Base-by-base conservation (phyloP, 768 basidiomycete genomes). In the Mycena kentingensis region DNA sequence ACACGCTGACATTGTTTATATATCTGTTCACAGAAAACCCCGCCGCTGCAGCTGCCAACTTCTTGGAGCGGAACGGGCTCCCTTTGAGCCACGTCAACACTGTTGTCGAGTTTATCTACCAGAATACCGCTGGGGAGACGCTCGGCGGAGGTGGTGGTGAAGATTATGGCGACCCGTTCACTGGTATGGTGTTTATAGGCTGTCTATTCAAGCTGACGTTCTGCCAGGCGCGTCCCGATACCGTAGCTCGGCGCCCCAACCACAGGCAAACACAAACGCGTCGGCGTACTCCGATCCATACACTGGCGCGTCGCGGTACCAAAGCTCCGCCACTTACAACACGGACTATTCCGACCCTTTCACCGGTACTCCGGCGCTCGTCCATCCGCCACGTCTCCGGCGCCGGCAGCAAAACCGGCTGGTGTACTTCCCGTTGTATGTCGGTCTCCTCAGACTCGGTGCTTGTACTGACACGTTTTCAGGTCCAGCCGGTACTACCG, bases 31-130 rank as follows among this genome's bases (percentile, higher is more conserved):
- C 63, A 97, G 95, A 98, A 60, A 98, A 98, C 68, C 88, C 95
- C 0, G 98, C 85, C 69, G 67, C 74, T 11, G 95, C 93, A 6
- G 97, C 97, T 0, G 90, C 95, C 66, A 82, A 82, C 22, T 99
- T 98, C 77, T 71, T 98, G 38, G 76, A 85, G 52, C 74, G 74
- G 44, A 89, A 99, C 65, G 88, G 98, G 31, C 78, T 99, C 6
- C 88, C 97, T 0, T 62, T 83, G 56, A 77, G 75, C 4, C 94
- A 98, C 65, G 72, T 93, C 22, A 95, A 98, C 60, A 81, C 98
- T 68, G 88, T 99, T 13, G 95, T 90, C 25, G 76, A 78, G 49
- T 98, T 98, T 70, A 98, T 99, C 47, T 90, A 97, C 70, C 89
- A 89, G 70, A 97, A 94, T 58, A 90, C 94, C 0, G 73, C 78